Evolutionary conservation across 371 early-diverging fungal species (phyloP).

Genomic region (Aphelidium insulamus): DNA sequence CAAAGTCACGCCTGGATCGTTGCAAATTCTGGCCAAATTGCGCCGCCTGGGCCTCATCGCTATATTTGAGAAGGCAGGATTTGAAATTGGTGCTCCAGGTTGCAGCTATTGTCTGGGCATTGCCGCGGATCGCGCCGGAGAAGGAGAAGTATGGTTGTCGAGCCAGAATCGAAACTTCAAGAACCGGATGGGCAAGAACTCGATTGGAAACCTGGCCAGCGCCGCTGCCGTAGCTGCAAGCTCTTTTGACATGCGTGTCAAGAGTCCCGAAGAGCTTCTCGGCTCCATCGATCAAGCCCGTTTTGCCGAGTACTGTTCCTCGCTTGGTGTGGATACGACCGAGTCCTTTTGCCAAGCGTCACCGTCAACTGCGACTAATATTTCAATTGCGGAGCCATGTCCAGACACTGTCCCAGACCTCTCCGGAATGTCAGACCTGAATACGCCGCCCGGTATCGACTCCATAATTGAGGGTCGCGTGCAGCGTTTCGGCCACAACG

Average conservation of each 20-base stretch:
- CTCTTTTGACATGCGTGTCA: conserved; percentile 40
- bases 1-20: conserved; percentile 54
- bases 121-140: conserved; percentile 48
- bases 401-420: too few relatives aligned
- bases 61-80: conserved; percentile 46
- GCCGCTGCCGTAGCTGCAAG: conserved; percentile 64
- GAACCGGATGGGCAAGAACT: conserved; percentile 61
- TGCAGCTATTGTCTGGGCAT: conserved; percentile 61
- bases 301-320: conserved; percentile 26
- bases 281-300: conserved; percentile 29
- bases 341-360: neutral
- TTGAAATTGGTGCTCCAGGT: conserved; percentile 51
- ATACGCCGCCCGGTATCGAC: too few relatives aligned
- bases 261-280: conserved; percentile 35
- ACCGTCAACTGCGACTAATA: too few relatives aligned
- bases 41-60: conserved; percentile 41
- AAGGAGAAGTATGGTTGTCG: conserved; percentile 53
- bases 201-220: conserved; percentile 44
- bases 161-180: conserved; percentile 61
- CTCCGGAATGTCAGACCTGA: too few relatives aligned
- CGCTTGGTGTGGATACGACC: conserved; percentile 14
- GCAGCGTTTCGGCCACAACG: conserved; percentile 43
- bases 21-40: conserved; percentile 51
- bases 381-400: too few relatives aligned
- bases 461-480: conserved; percentile 28